Percentiles rank a stretch among this genome's conserved stretches.
These are phyloP conservation scores for Sarocladium brachiariae DNA, from an alignment of 2,329 filamentous ascomycete species.

Conservation along the genomic window DNA sequence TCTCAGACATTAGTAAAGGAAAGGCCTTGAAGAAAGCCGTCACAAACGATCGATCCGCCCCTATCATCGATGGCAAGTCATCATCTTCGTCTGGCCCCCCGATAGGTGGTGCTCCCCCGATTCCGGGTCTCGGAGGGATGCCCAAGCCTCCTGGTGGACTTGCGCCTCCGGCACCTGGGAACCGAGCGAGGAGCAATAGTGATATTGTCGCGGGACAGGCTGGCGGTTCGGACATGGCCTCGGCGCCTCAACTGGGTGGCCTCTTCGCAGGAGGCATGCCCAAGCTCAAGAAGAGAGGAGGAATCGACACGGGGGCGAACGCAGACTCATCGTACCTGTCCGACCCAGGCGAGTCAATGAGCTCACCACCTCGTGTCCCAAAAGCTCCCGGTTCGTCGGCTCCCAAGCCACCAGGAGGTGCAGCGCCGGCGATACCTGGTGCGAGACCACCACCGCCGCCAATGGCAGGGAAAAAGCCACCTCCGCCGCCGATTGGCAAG, in stretches of 20 bases:
- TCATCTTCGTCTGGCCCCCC: conserved; percentile 45
- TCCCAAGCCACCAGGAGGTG: conserved; percentile 52
- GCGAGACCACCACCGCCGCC: conserved; percentile 5
- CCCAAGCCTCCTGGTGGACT: conserved; percentile 53
- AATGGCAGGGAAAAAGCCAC: conserved; percentile 41
- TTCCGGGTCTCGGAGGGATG: conserved; percentile 54
- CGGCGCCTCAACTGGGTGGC: conserved; percentile 75
- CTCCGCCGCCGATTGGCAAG: conserved; percentile 72
- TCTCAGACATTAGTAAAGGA: conserved; percentile 84
- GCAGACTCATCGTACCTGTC: conserved; percentile 67
- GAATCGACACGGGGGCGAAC: conserved; percentile 59
- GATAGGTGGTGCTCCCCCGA: conserved; percentile 69
- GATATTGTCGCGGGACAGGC: conserved; percentile 52
- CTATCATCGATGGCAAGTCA: conserved; percentile 41
- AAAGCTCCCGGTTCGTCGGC: conserved; percentile 45
- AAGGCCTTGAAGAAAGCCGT: conserved; percentile 73
- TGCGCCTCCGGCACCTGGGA: conserved; percentile 64
- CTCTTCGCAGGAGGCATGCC: conserved; percentile 93
- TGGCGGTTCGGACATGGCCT: conserved; percentile 37
- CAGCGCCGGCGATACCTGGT: conserved; percentile 50
- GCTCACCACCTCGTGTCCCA: conserved; percentile 37
- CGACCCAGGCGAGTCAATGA: conserved; percentile 52
- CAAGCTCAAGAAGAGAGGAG: conserved; percentile 84
- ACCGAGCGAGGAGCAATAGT: conserved; percentile 76
- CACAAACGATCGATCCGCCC: conserved; percentile 88